Base-by-base conservation (phyloP, 208 protist species). In the Leishmania turanica region DNA sequence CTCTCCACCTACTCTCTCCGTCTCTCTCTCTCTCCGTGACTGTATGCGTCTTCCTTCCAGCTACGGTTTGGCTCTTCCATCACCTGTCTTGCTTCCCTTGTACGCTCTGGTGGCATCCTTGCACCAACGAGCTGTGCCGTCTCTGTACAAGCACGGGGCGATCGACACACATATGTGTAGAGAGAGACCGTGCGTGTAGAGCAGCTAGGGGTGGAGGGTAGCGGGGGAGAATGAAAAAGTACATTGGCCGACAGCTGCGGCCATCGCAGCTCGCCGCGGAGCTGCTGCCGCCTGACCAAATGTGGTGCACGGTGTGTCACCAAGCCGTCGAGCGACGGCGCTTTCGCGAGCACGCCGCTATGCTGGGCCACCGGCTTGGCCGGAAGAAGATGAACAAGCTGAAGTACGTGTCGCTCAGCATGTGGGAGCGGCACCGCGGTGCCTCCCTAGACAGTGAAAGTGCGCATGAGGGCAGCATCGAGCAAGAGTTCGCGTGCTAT, bases 271-370 rank as follows among this genome's bases (percentile, higher is more conserved):
- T 96, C 2, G 94, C 92, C 0, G 84, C 86, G 31, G 90, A 95
- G 81, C 80, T 97, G 51, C 84, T 97, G 62, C 92, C 92, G 45
- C 47, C 76, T 9, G 90, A 96, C 75, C 84, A 94, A 83, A 75
- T 75, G n/a, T 97, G 94, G 94, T 97, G 94, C 71, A 82, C 83
- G 0, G 85, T 93, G n/a, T 97, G 94, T 77, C 92, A 96, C 78
- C 72, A 89, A 58, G 79, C 87, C 3, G 84, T 97, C 15, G 62
- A 85, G 15, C 90, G 89, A 79, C 87, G 88, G 51, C 77, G 86
- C 13, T 91, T 87, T 77, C 42, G 34, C 6, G 81, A 89, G 54
- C 94, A 97, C 77, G 58, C 71, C 0, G 73, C 80, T 19, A 88
- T 83, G 24, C 84, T 71, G 8, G n/a, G 69, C 51, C 94, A 97